Evolutionary conservation across 176 grass and related monocot genomes (phyloP).

Genomic region (Typha latifolia): DNA sequence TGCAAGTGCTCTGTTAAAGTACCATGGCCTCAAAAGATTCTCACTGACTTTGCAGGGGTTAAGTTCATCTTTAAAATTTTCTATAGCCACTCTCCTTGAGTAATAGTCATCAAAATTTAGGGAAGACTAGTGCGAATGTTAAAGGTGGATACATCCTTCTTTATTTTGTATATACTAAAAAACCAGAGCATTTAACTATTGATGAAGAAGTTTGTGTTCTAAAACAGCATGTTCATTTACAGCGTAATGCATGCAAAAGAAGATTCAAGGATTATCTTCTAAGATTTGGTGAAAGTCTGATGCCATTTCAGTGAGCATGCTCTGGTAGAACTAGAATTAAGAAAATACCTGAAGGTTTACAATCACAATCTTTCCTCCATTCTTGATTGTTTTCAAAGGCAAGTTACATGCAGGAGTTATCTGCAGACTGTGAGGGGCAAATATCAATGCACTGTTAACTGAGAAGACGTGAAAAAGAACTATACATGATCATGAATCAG

Average conservation of each 20-base stretch:
- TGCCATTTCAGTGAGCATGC: not conserved
- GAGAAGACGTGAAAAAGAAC: not conserved
- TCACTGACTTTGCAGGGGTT: too few relatives aligned
- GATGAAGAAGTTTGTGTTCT: not conserved
- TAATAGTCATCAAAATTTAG: too few relatives aligned
- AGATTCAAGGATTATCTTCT: not conserved
- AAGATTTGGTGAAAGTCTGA: not conserved
- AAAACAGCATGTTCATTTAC: not conserved
- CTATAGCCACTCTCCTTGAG: too few relatives aligned
- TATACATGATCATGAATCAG: not conserved
- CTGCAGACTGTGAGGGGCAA: constrained; percentile 54
- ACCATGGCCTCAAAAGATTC: too few relatives aligned
- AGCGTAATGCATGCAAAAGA: not conserved
- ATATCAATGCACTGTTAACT: constrained; percentile 16
- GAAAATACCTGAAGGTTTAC: constrained; percentile 88
- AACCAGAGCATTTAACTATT: not conserved
- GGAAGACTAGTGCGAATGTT: too few relatives aligned
- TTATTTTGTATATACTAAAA: too few relatives aligned
- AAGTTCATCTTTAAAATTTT: too few relatives aligned
- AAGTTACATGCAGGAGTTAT: constrained; percentile 98
- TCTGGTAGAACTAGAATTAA: not conserved
- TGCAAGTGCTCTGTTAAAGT: too few relatives aligned
- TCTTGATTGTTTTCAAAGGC: constrained; percentile 60
- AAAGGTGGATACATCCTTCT: too few relatives aligned
- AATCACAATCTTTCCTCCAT: constrained; percentile 71